Conservation (phyloP, 306 rosid species). For the Medicago truncatula region MtrunA17r5.0-ANR NC_053049.1:25534001-25534500, state of each 20-base stretch:
- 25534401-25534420: not conserved
- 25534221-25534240: not conserved
- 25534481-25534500: too few species aligned
- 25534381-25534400: not conserved
- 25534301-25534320: not conserved
- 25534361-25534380: not conserved
- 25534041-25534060: too few species aligned
- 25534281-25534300: not conserved
- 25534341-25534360: not conserved
- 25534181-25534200: not conserved
- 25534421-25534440: not conserved
- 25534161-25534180: not conserved
- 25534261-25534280: not conserved
- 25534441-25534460: too few species aligned
- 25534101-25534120: not conserved
- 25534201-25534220: not conserved
- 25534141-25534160: not conserved
- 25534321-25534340: not conserved
- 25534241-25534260: not conserved
- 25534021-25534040: too few species aligned
- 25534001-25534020: too few species aligned
- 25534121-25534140: too few species aligned
- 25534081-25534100: not conserved
- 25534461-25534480: too few species aligned
- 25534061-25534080: too few species aligned